These are phyloP conservation scores for Colletotrichum melonis DNA, from an alignment of 2,329 filamentous ascomycete species.

Conservation along the genomic window DNA sequence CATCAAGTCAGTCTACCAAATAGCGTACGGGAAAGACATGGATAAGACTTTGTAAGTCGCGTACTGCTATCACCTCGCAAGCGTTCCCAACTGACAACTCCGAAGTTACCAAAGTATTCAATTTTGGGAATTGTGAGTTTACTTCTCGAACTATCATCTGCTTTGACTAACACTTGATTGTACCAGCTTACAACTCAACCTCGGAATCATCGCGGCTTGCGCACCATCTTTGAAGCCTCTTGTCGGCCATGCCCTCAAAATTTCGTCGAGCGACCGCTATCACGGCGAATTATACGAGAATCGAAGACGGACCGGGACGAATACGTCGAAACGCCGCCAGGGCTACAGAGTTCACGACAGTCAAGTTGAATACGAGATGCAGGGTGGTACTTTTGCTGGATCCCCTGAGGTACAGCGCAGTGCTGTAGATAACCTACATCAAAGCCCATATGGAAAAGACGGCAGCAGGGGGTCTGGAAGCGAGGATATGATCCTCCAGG, in stretches of 20 bases:
- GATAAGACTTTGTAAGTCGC: conserved; percentile 47
- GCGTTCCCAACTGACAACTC: neutral
- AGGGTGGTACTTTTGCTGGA: conserved; percentile 9
- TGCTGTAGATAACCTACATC: neutral
- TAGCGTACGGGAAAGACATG: conserved; percentile 42
- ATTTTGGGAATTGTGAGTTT: conserved; percentile 47
- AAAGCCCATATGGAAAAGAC: neutral
- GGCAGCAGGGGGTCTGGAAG: neutral
- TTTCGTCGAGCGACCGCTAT: conserved; percentile 36
- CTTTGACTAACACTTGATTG: conserved; percentile 1
- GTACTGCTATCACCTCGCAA: neutral
- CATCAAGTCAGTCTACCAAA: conserved; percentile 50
- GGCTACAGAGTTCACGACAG: conserved; percentile 17
- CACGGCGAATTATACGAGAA: conserved; percentile 18
- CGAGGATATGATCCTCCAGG: conserved; percentile 24
- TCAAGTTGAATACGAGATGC: conserved; percentile 13
- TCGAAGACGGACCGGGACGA: conserved; percentile 4
- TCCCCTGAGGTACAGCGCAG: neutral
- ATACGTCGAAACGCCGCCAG: conserved; percentile 14
- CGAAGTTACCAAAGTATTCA: conserved; percentile 39
- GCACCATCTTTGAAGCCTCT: conserved; percentile 52
- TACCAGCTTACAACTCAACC: conserved; percentile 50
- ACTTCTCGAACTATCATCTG: neutral
- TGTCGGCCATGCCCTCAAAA: conserved; percentile 43
- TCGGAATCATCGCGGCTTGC: conserved; percentile 52